Evolutionary conservation across 805 yeast species (phyloP), one percentile per base, ranked within the genome.

Genomic region (Saccharomycopsis microspora): DNA sequence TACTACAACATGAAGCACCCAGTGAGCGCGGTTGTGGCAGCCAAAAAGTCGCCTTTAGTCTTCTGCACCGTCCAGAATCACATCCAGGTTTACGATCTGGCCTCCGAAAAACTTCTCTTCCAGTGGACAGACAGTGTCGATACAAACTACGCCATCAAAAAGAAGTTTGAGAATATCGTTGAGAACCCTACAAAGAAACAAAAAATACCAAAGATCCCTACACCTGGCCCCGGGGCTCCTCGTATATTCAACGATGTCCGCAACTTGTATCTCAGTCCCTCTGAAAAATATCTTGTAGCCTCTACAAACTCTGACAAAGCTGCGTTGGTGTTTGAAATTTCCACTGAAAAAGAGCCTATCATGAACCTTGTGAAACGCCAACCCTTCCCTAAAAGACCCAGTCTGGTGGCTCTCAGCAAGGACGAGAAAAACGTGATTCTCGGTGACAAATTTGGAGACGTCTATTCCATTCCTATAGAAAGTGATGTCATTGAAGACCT

Each of bases 361-460:
- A 19, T 33, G n/a, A 40, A 61, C n/a, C 61, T 82, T 19, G 57
- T 74, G 38, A 82, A 83, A 59, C 77, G 90, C 57, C 90, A 87
- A 60, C 73, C 75, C 4, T 82, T 86, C 58, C 88, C 96, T 36
- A 90, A 90, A 63, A 79, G 97, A 64, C 97, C 97, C n/a, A 82
- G 87, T 55, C 80, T 96, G 1, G 70, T 88, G 19, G 69, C 85
- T 5, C 65, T 79, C 0, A 71, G 82, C 34, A 64, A 64, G 35
- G 76, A 75, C 48, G 77, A 74, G 50, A 54, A 58, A 5, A 64
- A 66, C 9, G 63, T 89, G 5, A 62, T 87, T 3, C 74, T 89
- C 29, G 96, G 95, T 27, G 98, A 93, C 63, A 93, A 93, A 67
- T 93, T 90, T 60, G 98, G 98, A 43, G 99, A 93, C 64, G 96